A percentile compares a stretch with the other conserved stretches of the same genome.
Evolutionary conservation across 192 early-diverging fungal genomes (phyloP).

Genomic region (Martensiomyces pterosporus): DNA sequence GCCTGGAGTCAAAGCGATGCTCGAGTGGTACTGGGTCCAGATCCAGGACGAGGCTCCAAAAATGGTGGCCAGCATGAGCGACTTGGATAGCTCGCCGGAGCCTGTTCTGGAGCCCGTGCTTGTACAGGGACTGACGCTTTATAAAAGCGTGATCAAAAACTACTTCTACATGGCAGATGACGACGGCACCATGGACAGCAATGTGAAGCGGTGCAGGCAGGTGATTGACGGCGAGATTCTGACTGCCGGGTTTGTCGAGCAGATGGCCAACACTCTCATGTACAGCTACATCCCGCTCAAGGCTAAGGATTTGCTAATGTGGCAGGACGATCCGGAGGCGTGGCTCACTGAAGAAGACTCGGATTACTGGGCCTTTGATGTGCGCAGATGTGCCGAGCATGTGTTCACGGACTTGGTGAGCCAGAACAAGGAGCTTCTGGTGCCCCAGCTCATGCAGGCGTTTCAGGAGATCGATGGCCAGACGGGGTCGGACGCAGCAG

Average conservation of each 20-base stretch:
- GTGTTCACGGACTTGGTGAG: conserved; percentile 74
- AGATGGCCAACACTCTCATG: conserved; percentile 68
- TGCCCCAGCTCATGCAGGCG: conserved; percentile 15
- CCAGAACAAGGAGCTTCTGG: conserved; percentile 32
- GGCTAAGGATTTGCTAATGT: conserved; percentile 65
- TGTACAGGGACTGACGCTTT: conserved; percentile 70
- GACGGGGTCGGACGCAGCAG: neutral
- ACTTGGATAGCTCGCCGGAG: conserved; percentile 11
- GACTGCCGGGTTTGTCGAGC: conserved; percentile 62
- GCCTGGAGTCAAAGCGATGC: conserved; percentile 57
- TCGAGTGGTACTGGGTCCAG: conserved; percentile 73
- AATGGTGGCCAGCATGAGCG: conserved; percentile 4
- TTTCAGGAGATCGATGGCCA: conserved; percentile 17
- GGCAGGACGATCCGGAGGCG: conserved; percentile 83
- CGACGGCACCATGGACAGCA: conserved; percentile 34
- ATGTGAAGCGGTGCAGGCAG: conserved; percentile 48
- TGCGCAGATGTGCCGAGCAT: conserved; percentile 76
- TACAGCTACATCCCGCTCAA: conserved; percentile 68
- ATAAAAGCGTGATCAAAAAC: conserved; percentile 39
- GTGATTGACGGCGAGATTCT: conserved; percentile 63
- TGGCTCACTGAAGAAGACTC: conserved; percentile 76
- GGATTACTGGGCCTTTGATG: conserved; percentile 81
- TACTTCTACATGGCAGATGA: conserved; percentile 32
- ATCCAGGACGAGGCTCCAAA: conserved; percentile 32
- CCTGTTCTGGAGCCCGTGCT: conserved; percentile 54